These are phyloP conservation scores for Pythium biforme DNA, from an alignment of 352 stramenopile species.

Conservation along the genomic window DNA sequence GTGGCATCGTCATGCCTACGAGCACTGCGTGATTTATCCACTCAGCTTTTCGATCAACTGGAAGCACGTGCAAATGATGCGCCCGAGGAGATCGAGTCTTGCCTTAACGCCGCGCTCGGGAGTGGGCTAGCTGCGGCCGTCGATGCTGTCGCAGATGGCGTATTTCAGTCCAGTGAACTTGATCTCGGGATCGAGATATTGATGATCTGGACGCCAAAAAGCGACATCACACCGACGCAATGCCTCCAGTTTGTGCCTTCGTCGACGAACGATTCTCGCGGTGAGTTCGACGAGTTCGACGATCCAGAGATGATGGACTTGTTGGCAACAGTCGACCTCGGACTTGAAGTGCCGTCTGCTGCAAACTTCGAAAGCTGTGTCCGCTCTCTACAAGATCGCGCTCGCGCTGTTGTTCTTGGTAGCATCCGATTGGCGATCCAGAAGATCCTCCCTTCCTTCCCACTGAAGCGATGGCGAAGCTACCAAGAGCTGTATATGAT, in stretches of 20 bases:
- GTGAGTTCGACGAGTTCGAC: conserved; percentile 52
- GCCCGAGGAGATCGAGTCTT: not conserved
- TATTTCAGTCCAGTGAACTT: conserved; percentile 1
- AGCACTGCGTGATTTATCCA: conserved; percentile 17
- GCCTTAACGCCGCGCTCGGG: not conserved
- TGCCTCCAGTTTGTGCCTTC: conserved; percentile 4
- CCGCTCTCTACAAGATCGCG: conserved; percentile 5
- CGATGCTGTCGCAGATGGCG: conserved; percentile 23
- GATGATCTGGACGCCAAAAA: conserved; percentile 17
- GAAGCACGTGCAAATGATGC: not conserved
- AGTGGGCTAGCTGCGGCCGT: conserved; percentile 46
- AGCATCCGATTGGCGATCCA: conserved; percentile 51
- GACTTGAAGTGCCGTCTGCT: conserved; percentile 10
- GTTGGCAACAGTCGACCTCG: conserved; percentile 46
- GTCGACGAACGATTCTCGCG: not conserved
- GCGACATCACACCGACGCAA: not conserved
- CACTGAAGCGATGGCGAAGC: conserved; percentile 21
- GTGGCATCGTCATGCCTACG: conserved; percentile 48
- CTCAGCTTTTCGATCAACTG: conserved; percentile 8
- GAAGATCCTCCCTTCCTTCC: conserved; percentile 56
- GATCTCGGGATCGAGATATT: conserved; percentile 41
- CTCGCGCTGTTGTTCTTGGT: not conserved
- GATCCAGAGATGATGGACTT: conserved; percentile 41
- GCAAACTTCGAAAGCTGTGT: not conserved
- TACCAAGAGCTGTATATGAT: conserved; percentile 65